These are phyloP conservation scores for Hydrangea macrophylla DNA, from an alignment of 148 eudicot genomes.

Conservation along the genomic window DNA sequence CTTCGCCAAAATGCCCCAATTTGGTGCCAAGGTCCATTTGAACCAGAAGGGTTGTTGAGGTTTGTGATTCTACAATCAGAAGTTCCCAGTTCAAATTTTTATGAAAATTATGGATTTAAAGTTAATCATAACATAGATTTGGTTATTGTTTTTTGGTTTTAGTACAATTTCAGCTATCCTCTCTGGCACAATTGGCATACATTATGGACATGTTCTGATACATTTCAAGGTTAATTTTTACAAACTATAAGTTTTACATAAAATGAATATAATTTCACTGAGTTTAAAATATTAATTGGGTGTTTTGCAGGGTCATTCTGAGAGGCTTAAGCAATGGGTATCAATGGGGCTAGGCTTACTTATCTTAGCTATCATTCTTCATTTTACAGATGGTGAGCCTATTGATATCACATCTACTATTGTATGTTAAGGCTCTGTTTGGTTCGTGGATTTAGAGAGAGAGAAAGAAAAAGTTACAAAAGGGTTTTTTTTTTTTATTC, in stretches of 20 bases:
- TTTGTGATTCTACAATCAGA: constrained; percentile 7
- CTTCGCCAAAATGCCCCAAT: constrained; percentile 36
- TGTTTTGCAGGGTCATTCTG: constrained; percentile 37
- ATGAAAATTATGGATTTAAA: background rate
- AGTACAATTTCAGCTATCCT: constrained; percentile 49
- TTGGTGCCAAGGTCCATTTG: constrained; percentile 55
- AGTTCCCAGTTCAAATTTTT: background rate
- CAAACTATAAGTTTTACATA: background rate
- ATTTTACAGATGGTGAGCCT: constrained; percentile 48
- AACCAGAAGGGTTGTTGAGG: constrained; percentile 59
- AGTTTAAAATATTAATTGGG: background rate
- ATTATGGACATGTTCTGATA: constrained; percentile 50
- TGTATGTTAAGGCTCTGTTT: too few relatives aligned
- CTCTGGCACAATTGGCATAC: constrained; percentile 54
- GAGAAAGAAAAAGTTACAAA: too few relatives aligned
- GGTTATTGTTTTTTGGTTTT: constrained; percentile 7
- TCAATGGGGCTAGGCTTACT: constrained; percentile 48
- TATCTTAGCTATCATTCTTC: constrained; percentile 38
- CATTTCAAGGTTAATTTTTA: constrained; percentile 37
- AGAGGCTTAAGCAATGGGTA: constrained; percentile 62
- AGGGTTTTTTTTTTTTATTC: background rate
- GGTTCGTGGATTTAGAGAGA: too few relatives aligned
- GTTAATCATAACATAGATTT: constrained; percentile 9
- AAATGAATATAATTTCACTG: background rate
- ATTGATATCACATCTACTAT: too few relatives aligned